Evolutionary conservation across 805 yeast genomes (phyloP).

Genomic region (Hermanozyma aechmeae): DNA sequence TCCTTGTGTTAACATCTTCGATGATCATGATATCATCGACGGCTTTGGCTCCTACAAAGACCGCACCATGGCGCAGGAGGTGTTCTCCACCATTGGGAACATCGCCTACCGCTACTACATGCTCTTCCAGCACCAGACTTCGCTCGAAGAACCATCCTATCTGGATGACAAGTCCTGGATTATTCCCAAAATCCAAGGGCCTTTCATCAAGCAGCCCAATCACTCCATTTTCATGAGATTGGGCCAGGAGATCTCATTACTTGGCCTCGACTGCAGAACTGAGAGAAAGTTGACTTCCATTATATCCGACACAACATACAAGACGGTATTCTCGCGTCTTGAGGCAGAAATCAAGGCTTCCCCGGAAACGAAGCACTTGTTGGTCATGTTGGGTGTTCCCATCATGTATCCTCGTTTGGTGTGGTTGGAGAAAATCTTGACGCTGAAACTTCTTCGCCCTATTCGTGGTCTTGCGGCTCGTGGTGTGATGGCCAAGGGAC

Average conservation of each 20-base stretch:
- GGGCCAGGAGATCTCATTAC: conserved; percentile 62
- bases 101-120: conserved; percentile 79
- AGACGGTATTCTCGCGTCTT: conserved; percentile 50
- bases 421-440: conserved; percentile 74
- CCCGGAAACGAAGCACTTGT: conserved; percentile 60
- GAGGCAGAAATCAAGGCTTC: conserved; percentile 44
- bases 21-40: conserved; percentile 95
- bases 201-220: conserved; percentile 56
- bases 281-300: conserved; percentile 65
- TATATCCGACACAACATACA: conserved; percentile 47
- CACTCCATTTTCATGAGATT: conserved; percentile 66
- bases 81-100: conserved; percentile 66
- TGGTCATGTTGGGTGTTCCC: conserved; percentile 88
- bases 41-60: conserved; percentile 89
- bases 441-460: conserved; percentile 52
- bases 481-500: conserved; percentile 54
- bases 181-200: conserved; percentile 47
- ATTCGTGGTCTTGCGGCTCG: conserved; percentile 48
- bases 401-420: conserved; percentile 91
- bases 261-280: conserved; percentile 89
- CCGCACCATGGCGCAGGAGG: conserved; percentile 59
- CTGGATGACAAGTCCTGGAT: conserved; percentile 49
- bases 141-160: conserved; percentile 33
- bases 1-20: conserved; percentile 80
- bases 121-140: conserved; percentile 83